Base-by-base conservation (phyloP, 2,329 filamentous ascomycete species). In the Aureobasidium sp. region DNA sequence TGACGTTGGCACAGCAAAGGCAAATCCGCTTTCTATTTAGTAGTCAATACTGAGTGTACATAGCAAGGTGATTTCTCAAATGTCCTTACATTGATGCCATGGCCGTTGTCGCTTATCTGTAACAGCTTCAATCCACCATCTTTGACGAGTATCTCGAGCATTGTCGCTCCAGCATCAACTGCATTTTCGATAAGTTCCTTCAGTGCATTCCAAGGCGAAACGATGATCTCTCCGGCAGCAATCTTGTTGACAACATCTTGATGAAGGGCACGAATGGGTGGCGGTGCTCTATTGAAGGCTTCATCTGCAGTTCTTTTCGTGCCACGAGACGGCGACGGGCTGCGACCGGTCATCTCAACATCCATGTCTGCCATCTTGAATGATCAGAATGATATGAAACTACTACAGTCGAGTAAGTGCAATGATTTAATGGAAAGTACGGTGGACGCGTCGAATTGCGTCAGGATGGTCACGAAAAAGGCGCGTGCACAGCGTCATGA, bases 241-340 rank as follows among this genome's bases (percentile, higher is more conserved):
- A 98, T 98, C 69, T 97, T 98, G 75, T 97, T 98, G 60, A 98
- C 87, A 19, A 98, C 93, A 72, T 93, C 86, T 58, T 87, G 84
- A 63, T 95, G 88, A 22, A 98, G 79, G 12, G 91, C 86, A 84
- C 95, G 70, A 61, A 80, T 80, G 25, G 51, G 51, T 47, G 40
- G 51, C 40, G 51, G 51, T 6, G 39, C 40, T n/a, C 19, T 53
- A 29, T 65, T 61, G 54, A 58, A 58, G 1, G 55, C 57, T 45
- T 55, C 44, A 3, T 55, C 53, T 39, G 55, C 65, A 53, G 66
- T 68, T 34, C 66, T 64, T 56, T 68, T 68, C 11, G 56, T 64
- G 6, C 65, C 65, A 16, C 63, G 64, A 7, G 60, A 58, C 55
- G 63, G 63, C 44, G 62, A 57, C 3, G 24, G 30, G 29, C 40